Evolutionary conservation across 2,329 filamentous ascomycete species (phyloP), one percentile per base, ranked within the genome.

Genomic region (Fusarium zealandicum): DNA sequence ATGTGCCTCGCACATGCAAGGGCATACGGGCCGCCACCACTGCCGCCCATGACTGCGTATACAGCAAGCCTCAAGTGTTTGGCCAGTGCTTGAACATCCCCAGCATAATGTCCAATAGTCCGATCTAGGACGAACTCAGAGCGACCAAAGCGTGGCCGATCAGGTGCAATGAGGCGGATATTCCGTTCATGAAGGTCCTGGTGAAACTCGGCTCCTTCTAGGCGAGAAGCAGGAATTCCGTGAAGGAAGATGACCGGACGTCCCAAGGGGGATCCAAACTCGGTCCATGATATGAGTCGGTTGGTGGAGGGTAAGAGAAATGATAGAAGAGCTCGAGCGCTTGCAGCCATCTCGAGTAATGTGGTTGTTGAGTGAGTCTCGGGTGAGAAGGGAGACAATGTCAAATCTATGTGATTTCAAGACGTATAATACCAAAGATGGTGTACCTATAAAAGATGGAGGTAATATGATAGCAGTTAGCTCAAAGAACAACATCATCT

Each of bases 251-350:
- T 32, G 25, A 57, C 30, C 1, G 50, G 50, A 12, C 54, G 40
- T 14, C 46, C 46, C 0, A 33, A 27, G 6, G 38, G 39, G 8
- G 43, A 50, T 3, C 57, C 50, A 18, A 47, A 58, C 17, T 55
- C 47, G 4, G 59, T 53, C 53, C 57, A 60, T 32, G 53, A 45
- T 20, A 57, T 40, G 14, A 58, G 50, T 18, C 53, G 48, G 12
- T 47, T 51, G 3, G 57, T 51, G n/a, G 32, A 33, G 5, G 57
- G 50, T n/a, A 47, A 38, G 7, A 37, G 47, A 30, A 57, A 53
- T 10, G 28, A 18, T 5, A 42, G 12, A 5, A 54, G 11, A 6
- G 14, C 25, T 11, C 25, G 45, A 31, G 51, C 45, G 7, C 16
- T 50, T 22, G 12, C 13, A n/a, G 30, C 20, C 20, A 51, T 51